These are phyloP conservation scores for Metarhizium anisopliae DNA, from an alignment of 2,329 filamentous ascomycete species.

Conservation along the genomic window DNA sequence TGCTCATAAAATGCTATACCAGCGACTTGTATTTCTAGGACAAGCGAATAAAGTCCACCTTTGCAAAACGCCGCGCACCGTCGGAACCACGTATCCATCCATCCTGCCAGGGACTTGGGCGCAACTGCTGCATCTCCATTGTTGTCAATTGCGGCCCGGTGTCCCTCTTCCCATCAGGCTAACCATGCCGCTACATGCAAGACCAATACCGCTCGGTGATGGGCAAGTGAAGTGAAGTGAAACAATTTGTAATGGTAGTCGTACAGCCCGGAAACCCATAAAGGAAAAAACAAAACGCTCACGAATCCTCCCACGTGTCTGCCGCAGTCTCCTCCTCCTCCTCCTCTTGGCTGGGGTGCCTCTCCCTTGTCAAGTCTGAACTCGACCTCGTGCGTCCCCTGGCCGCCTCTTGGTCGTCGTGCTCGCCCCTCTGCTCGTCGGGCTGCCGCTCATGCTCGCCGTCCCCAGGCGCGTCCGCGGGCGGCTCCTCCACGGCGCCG, in stretches of 20 bases:
- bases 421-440: conserved; percentile 6
- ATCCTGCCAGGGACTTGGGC: no score
- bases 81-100: no score
- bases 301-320: conserved; percentile 1
- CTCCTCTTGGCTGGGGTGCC: neutral
- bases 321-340: neutral
- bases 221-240: neutral
- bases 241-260: neutral
- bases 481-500: conserved; percentile 15
- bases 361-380: neutral
- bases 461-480: conserved; percentile 3
- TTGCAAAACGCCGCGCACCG: no score
- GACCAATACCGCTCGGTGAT: neutral
- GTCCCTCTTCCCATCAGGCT: neutral
- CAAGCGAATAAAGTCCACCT: neutral
- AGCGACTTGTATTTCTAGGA: no score
- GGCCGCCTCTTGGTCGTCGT: neutral
- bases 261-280: neutral
- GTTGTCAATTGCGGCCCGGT: neutral
- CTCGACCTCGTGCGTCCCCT: conserved; percentile 5
- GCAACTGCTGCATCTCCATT: no score
- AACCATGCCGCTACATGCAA: neutral
- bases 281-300: neutral
- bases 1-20: no score
- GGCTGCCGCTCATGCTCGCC: conserved; percentile 1